A percentile compares a stretch with the other conserved stretches of the same genome.
phyloP scores from a whole-genome alignment of 2,329 filamentous ascomycete genomes.

The Colletotrichum eleusines region DNA sequence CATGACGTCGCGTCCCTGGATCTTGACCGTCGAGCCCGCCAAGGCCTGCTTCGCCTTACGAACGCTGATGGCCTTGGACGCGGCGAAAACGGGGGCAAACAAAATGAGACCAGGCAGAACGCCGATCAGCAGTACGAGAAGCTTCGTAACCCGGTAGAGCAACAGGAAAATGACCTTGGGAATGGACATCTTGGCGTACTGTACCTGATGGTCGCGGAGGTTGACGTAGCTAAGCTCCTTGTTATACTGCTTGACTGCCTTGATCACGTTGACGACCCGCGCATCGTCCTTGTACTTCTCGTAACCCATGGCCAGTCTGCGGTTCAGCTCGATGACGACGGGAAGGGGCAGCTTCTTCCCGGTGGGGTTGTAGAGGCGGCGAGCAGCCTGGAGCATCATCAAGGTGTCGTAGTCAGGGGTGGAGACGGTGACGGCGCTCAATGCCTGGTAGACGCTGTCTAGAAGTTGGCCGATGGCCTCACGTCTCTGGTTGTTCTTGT shows the following conservation, averaged over 20 bases:
- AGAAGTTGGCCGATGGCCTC: slow-evolving; percentile 89
- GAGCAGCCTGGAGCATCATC: slow-evolving; percentile 95
- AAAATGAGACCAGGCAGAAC: slow-evolving; percentile 89
- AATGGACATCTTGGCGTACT: slow-evolving; percentile 87
- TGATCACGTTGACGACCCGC: slow-evolving; percentile 80
- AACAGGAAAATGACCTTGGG: slow-evolving; percentile 80
- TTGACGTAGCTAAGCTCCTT: slow-evolving; percentile 85
- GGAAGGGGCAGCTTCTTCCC: slow-evolving; percentile 94
- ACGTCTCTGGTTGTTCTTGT: slow-evolving; percentile 83
- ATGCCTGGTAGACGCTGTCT: slow-evolving; percentile 86
- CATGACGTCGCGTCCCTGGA: slow-evolving; percentile 89
- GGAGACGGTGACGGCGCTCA: slow-evolving; percentile 90
- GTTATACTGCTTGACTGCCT: slow-evolving; percentile 87
- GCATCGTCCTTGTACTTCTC: slow-evolving; percentile 92
- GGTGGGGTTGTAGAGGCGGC: slow-evolving; percentile 92
- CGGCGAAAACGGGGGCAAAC: slow-evolving; percentile 89
- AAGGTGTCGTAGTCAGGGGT: slow-evolving; percentile 95
- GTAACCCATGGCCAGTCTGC: slow-evolving; percentile 90
- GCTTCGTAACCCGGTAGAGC: slow-evolving; percentile 83
- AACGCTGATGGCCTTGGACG: slow-evolving; percentile 83
- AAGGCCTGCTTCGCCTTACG: slow-evolving; percentile 87
- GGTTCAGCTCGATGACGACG: slow-evolving; percentile 93
- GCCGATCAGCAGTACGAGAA: slow-evolving; percentile 80
- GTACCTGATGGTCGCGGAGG: slow-evolving; percentile 93
- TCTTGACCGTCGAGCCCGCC: slow-evolving; percentile 88